Base-by-base conservation (phyloP, 139 green algal species). In the Zygnema cylindricum region DNA sequence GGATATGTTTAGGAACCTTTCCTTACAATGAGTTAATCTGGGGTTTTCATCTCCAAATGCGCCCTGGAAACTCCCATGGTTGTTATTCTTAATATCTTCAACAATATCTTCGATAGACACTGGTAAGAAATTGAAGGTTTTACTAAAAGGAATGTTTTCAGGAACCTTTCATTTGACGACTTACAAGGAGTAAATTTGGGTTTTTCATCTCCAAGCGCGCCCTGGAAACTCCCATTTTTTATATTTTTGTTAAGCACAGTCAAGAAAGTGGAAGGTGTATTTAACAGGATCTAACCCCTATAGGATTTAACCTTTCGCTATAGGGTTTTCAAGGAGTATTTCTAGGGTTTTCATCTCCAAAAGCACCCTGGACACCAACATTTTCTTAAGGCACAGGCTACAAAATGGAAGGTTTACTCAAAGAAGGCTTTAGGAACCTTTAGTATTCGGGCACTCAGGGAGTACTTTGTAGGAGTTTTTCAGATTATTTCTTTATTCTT, bases 11-110 rank as follows among this genome's bases (percentile, higher is more conserved):
- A 25, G 75, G 33, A 82, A n/a, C 71, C 33, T 25, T 32, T 81
- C 25, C 75, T 32, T 32, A 25, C 30, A 25, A 25, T 73, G 75
- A 30, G 30, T 25, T 82, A 25, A 82, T 73, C 25, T 32, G 33
- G 75, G 33, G n/a, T 57, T 30, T 73, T 25, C 57, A 32, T 73
- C 57, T 32, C 75, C n/a, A 25, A 33, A 32, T 32, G 33, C 30
- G 75, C 75, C 25, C n/a, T 33, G 25, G 75, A 81, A 32, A 30
- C 75, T 82, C 43, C 21, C 81, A 11, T 35, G 21, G 21, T 32
- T 85, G 78, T 21, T 16, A 55, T 81, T 85, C 43, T 81, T 81
- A 16, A 21, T 85, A 55, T 11, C n/a, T 42, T 55, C 81, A 55
- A 42, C n/a, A 55, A 42, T 85, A 55, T 11, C 21, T 42, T 81